Conservation (phyloP, 176 grass and related monocot genomes). For the Poa annua region DNA sequence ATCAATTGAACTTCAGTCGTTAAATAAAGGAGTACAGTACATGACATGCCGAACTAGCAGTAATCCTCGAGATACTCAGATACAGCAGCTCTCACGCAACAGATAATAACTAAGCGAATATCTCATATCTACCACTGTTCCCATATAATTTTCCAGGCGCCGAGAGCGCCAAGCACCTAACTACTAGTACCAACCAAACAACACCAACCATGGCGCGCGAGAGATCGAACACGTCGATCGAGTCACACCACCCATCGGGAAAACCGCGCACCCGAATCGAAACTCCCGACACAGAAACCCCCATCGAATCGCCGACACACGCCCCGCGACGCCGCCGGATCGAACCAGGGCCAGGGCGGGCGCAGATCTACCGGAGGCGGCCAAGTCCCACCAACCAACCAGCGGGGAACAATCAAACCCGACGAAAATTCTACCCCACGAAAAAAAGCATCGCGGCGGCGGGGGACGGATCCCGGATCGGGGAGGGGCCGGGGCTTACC, state of each 20-base stretch:
- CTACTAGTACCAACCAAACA: background rate
- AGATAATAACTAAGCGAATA: background rate
- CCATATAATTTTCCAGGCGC: background rate
- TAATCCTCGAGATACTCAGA: background rate
- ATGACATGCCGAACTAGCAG: background rate
- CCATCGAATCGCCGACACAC: background rate
- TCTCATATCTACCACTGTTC: background rate
- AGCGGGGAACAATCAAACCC: background rate
- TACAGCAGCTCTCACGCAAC: background rate
- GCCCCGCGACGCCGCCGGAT: background rate
- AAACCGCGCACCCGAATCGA: background rate
- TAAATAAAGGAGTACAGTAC: background rate
- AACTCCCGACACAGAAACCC: background rate
- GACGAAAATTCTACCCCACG: background rate
- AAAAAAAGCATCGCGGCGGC: background rate
- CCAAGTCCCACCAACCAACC: constrained; percentile 16
- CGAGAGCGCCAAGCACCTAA: background rate
- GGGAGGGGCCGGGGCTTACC: constrained; percentile 20
- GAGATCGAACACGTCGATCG: background rate
- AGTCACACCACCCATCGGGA: background rate
- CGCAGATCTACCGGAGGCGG: constrained; percentile 41
- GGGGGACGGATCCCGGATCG: constrained; percentile 42
- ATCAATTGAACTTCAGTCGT: background rate
- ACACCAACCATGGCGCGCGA: too few species aligned
- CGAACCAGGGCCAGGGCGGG: too few species aligned